A percentile compares a stretch with the other conserved stretches of the same genome.
These are phyloP conservation scores for Dictyostelium purpureum DNA, from an alignment of 78 protist genomes.

Conservation along the genomic window DNA sequence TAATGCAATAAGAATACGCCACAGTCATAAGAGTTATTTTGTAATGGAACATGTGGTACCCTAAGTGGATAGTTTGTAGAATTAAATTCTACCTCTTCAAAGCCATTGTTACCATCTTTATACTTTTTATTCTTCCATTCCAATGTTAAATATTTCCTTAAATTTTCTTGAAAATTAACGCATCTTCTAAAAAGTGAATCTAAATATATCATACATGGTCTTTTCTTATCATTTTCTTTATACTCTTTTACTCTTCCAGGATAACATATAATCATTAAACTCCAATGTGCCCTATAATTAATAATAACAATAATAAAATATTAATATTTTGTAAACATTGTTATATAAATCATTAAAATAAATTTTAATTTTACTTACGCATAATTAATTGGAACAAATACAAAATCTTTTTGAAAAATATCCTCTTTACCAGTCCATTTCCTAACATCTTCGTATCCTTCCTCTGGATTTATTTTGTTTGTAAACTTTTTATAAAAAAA, in stretches of 20 bases:
- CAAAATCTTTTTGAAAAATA: conserved; percentile 66
- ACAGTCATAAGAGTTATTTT: conserved; percentile 67
- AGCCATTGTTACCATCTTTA: neutral
- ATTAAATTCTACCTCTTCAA: neutral
- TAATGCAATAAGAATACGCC: conserved; percentile 76
- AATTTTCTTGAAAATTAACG: neutral
- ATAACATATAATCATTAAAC: conserved; percentile 55
- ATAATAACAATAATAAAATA: neutral
- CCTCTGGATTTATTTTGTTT: neutral
- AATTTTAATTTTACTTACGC: conserved; percentile 1
- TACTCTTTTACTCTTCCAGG: conserved; percentile 10
- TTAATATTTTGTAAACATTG: neutral
- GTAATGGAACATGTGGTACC: conserved; percentile 50
- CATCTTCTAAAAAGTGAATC: conserved; percentile 61
- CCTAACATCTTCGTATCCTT: conserved; percentile 27
- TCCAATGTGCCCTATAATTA: conserved; percentile 59
- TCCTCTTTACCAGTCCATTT: conserved; percentile 76
- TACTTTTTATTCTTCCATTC: conserved; percentile 53
- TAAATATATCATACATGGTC: conserved; percentile 54
- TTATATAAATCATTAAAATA: neutral
- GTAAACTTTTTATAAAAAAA: conserved; percentile 62
- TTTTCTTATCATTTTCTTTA: neutral
- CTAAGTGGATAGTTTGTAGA: neutral
- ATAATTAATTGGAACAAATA: conserved; percentile 79
- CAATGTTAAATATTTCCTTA: conserved; percentile 38